phyloP scores from a whole-genome alignment of 2,329 filamentous ascomycete genomes.

The Plenodomus lindquistii region DNA sequence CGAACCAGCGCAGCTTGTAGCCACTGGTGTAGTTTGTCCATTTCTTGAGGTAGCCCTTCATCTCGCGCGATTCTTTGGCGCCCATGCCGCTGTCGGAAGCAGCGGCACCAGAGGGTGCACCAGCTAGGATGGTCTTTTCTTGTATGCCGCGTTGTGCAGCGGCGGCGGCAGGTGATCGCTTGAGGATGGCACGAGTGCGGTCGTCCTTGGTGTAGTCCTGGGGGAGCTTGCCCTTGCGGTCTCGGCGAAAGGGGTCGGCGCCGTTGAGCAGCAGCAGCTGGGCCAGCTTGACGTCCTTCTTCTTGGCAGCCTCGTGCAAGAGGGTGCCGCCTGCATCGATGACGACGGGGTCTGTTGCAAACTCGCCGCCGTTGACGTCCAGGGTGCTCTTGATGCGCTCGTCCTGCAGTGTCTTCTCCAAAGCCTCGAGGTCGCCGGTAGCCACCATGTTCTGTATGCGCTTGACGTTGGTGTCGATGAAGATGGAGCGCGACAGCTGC shows the following conservation, averaged over 20 bases:
- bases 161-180: constrained; percentile 90
- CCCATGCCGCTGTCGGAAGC: constrained; percentile 64
- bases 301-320: constrained; percentile 89
- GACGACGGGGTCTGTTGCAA: constrained; percentile 79
- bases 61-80: constrained; percentile 87
- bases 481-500: constrained; percentile 86
- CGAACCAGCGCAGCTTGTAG: constrained; percentile 97
- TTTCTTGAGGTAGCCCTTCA: constrained; percentile 98
- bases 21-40: constrained; percentile 99
- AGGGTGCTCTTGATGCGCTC: constrained; percentile 81
- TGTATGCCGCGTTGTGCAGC: constrained; percentile 94
- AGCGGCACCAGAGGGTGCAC: constrained; percentile 61
- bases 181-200: constrained; percentile 81
- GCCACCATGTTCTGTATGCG: constrained; percentile 80
- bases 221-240: constrained; percentile 92
- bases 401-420: constrained; percentile 83
- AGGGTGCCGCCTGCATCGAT: constrained; percentile 85
- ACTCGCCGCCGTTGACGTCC: constrained; percentile 89
- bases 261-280: constrained; percentile 90
- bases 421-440: constrained; percentile 71
- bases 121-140: constrained; percentile 92
- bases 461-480: constrained; percentile 82
- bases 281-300: constrained; percentile 83
- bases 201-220: constrained; percentile 98
- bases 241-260: constrained; percentile 91